These are phyloP conservation scores for Helotiales sp. DNA, from an alignment of 2,329 filamentous ascomycete genomes.

Conservation along the genomic window DNA sequence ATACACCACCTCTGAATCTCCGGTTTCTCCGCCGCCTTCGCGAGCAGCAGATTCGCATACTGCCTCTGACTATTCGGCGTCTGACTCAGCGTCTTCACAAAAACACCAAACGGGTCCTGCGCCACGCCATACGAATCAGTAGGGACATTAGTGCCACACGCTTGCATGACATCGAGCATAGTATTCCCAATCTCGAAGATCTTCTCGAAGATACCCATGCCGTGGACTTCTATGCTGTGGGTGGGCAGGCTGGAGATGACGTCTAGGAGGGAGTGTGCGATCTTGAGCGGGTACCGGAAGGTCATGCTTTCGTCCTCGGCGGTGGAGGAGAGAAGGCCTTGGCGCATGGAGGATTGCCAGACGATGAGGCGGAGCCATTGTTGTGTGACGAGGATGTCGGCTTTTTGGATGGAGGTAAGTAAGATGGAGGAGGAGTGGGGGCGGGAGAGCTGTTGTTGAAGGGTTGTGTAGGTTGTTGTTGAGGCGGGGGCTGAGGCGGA, in stretches of 20 bases:
- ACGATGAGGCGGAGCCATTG: constrained; percentile 73
- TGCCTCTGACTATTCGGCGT: constrained; percentile 51
- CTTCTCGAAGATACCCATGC: constrained; percentile 56
- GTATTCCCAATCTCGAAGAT: constrained; percentile 54
- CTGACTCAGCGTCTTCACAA: constrained; percentile 50
- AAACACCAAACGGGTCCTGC: constrained; percentile 51
- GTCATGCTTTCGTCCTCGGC: constrained; percentile 63
- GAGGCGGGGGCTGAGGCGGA: constrained; percentile 50
- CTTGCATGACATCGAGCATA: constrained; percentile 52
- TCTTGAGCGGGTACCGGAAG: constrained; percentile 65
- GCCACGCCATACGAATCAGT: constrained; percentile 39
- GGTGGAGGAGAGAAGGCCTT: constrained; percentile 65
- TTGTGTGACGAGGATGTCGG: constrained; percentile 71
- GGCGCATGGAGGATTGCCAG: constrained; percentile 73
- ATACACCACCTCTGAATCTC: constrained; percentile 38
- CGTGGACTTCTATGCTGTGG: constrained; percentile 52
- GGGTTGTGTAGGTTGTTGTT: constrained; percentile 48
- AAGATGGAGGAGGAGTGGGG: constrained; percentile 36
- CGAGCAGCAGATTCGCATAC: constrained; percentile 50
- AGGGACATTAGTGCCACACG: constrained; percentile 34
- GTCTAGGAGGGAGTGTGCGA: constrained; percentile 61
- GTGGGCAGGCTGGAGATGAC: constrained; percentile 50
- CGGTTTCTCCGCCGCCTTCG: constrained; percentile 49
- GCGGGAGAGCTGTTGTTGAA: constrained; percentile 58
- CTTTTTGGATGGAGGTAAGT: constrained; percentile 67